A percentile compares a stretch with the other conserved stretches of the same genome.
Evolutionary conservation across 805 yeast genomes (phyloP).

Genomic region (Wickerhamiella slavikovae): DNA sequence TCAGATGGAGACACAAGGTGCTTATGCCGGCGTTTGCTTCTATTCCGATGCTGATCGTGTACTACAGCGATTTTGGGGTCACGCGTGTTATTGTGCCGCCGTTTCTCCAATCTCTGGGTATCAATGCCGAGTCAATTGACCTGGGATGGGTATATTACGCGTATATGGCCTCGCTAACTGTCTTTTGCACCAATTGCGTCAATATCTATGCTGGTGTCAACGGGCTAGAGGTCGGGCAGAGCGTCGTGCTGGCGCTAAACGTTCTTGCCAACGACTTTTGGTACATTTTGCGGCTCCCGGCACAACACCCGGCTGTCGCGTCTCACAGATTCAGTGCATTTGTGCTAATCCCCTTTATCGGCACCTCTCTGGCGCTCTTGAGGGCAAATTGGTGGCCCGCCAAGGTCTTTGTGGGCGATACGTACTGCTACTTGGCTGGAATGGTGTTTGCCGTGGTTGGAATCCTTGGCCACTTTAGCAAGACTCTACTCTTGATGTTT

Average conservation of each 20-base stretch:
- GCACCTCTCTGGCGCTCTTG: constrained; percentile 59
- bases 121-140: constrained; percentile 30
- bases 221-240: constrained; percentile 93
- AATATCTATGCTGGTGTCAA: constrained; percentile 91
- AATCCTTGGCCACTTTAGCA: constrained; percentile 87
- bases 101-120: constrained; percentile 21
- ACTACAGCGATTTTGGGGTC: constrained; percentile 83
- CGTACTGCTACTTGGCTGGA: constrained; percentile 94
- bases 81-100: constrained; percentile 73
- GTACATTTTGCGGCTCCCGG: constrained; percentile 29
- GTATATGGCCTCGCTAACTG: constrained; percentile 82
- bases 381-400: constrained; percentile 84
- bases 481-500: constrained; percentile 69
- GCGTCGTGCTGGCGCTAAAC: constrained; percentile 52
- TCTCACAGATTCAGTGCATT: constrained; percentile 69
- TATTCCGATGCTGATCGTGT: constrained; percentile 74
- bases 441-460: constrained; percentile 98
- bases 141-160: constrained; percentile 61
- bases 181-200: constrained; percentile 89
- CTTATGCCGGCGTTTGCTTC: constrained; percentile 89
- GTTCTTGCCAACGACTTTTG: constrained; percentile 58
- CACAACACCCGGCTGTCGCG: constrained; percentile 39
- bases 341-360: constrained; percentile 66
- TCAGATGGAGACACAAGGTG: constrained; percentile 94
- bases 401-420: constrained; percentile 87